Evolutionary conservation across 2,329 filamentous ascomycete genomes (phyloP), one percentile per base, ranked within the genome.

Genomic region (Penicillium digitatum): DNA sequence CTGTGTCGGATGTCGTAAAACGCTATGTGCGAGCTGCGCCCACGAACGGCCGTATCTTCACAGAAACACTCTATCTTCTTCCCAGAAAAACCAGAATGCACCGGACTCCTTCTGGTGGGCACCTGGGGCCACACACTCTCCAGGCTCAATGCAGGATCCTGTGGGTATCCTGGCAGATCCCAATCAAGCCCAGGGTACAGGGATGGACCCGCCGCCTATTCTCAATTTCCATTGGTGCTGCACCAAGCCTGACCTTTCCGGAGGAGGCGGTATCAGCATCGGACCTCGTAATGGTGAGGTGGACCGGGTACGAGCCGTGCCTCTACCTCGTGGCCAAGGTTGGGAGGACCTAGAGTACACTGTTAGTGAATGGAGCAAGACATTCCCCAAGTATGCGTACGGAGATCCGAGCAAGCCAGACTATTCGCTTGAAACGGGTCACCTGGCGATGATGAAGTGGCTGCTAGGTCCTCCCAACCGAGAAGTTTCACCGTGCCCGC

Each of bases 181-280:
- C 64, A 63, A 66, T 55, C 56, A 44, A 51, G 20, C 22, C 5
- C 47, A 38, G 7, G n/a, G 32, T 69, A 18, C 69, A 74, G 38
- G 72, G 64, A 68, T 32, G 61, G 66, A 26, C 66, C 72, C 26
- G 56, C 65, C 16, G 64, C 74, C 44, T 77, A 78, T 34, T 79
- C 80, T 82, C 55, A 82, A 79, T 52, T 82, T 83, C 66, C 77
- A 79, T 59, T 84, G 82, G 82, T 84, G 82, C 64, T 84, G 82
- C 60, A 77, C 81, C 4, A 81, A 83, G 60, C 82, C 82, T 16
- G 78, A 82, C 47, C 83, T 84, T 62, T 83, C 81, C 26, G 81
- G 81, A 10, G 81, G 82, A 10, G 82, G 82, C 45, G 81, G 81
- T 14, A 84, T 84, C 56, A 81, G 79, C 34, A 81, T 83, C 48